Conservation (phyloP, 495 filamentous ascomycete species). For the Acidomyces sp. region DNA sequence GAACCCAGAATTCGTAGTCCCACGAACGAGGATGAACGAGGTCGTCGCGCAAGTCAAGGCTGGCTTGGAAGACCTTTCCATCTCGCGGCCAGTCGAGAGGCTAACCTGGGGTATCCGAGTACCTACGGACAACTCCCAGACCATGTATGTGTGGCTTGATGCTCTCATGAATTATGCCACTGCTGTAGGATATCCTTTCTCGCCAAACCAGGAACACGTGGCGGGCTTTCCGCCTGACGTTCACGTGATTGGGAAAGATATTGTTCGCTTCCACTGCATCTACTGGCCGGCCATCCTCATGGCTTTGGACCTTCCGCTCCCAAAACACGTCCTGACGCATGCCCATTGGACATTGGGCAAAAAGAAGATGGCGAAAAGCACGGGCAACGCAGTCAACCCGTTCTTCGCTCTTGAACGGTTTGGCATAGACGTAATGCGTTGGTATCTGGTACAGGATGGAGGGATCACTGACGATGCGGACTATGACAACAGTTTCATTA, state of each 20-base stretch:
- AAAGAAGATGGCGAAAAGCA: conserved; percentile 90
- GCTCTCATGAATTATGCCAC: conserved; percentile 90
- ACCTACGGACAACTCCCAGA: conserved; percentile 70
- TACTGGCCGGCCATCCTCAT: conserved; percentile 97
- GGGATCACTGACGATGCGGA: conserved; percentile 62
- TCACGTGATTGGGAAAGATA: conserved; percentile 93
- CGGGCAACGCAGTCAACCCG: conserved; percentile 89
- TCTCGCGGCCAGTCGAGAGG: conserved; percentile 69
- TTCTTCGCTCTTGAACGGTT: conserved; percentile 85
- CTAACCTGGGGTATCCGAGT: conserved; percentile 84
- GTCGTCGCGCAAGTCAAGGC: conserved; percentile 54
- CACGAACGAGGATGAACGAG: conserved; percentile 49
- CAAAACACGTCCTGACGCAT: conserved; percentile 71
- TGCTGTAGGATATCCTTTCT: conserved; percentile 70
- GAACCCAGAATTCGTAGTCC: conserved; percentile 59
- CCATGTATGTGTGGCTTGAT: conserved; percentile 97
- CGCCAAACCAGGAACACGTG: conserved; percentile 44
- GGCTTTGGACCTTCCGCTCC: conserved; percentile 71
- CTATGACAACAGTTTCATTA: conserved; percentile 67
- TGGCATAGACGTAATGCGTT: conserved; percentile 75
- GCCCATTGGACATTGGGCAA: conserved; percentile 87
- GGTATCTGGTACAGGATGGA: conserved; percentile 69
- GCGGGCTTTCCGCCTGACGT: conserved; percentile 81
- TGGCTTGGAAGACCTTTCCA: conserved; percentile 70
- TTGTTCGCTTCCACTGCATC: conserved; percentile 86